Percentiles rank a stretch among this genome's conserved stretches.
phyloP scores from a whole-genome alignment of 192 early-diverging fungal genomes.

The Podila minutissima region DNA sequence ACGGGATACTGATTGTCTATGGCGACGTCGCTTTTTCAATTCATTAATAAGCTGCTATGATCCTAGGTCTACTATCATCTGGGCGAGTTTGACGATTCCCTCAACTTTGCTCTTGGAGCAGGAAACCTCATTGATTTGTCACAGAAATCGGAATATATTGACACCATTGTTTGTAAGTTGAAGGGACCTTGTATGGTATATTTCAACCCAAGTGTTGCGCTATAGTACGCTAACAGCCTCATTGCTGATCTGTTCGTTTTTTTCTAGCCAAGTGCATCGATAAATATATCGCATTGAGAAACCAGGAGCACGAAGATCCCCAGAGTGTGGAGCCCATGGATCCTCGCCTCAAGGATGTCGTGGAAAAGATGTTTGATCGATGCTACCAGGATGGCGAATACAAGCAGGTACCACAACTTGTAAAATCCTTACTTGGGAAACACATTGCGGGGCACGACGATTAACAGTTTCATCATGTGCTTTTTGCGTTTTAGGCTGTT shows the following conservation, averaged over 20 bases:
- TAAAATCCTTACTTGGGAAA: too few species aligned
- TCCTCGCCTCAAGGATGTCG: slow-evolving; percentile 83
- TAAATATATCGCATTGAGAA: slow-evolving; percentile 89
- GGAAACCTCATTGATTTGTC: slow-evolving; percentile 88
- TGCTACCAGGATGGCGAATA: slow-evolving; percentile 89
- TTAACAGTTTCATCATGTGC: too few species aligned
- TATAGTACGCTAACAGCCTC: background rate
- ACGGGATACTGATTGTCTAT: too few species aligned
- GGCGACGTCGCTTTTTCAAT: too few species aligned
- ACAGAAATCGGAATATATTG: slow-evolving; percentile 87
- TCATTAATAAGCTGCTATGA: too few species aligned
- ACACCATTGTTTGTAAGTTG: slow-evolving; percentile 91
- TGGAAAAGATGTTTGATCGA: slow-evolving; percentile 95
- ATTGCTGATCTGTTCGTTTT: slow-evolving; percentile 11
- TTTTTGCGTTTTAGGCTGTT: slow-evolving; percentile 68
- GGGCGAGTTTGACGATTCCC: slow-evolving; percentile 95
- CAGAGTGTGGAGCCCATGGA: slow-evolving; percentile 68
- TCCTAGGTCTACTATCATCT: slow-evolving; percentile 94
- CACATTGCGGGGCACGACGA: too few species aligned
- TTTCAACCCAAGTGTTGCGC: background rate
- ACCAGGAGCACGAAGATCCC: slow-evolving; percentile 53
- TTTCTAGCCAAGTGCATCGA: slow-evolving; percentile 89
- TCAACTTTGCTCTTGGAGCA: slow-evolving; percentile 95
- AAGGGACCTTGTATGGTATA: background rate
- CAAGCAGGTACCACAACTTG: slow-evolving; percentile 66